Base-by-base conservation (phyloP, 1,284 basidiomycete species). In the Vanrija sp. region DNA sequence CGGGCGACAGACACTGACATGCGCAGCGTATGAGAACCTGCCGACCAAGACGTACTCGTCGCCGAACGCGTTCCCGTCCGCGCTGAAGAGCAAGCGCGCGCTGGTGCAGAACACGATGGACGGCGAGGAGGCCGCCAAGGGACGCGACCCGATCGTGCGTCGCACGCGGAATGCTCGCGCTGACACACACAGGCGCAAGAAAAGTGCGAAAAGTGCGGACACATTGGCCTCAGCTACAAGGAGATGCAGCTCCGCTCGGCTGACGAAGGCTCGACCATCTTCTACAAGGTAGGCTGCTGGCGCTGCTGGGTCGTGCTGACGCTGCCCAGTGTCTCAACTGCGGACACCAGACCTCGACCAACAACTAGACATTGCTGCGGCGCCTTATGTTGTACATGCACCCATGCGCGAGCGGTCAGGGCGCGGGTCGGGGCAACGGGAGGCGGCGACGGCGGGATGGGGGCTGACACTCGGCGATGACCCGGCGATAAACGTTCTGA, bases 31-130 rank as follows among this genome's bases (percentile, higher is more conserved):
- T 73, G 93, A 98, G 70, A 89, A 93, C 71, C 87, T 89, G 34
- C 85, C 89, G 62, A 92, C 96, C 56, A 86, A 87, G 47, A 98
- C 95, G 0, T 86, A 85, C 40, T 96, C 93, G 2, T 89, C 93
- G 61, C 88, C 91, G 0, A 88, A 92, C 59, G 95, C 95, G 8
- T 98, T 98, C 76, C 95, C 95, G 0, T 94, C 91, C 23, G 83
- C 86, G 0, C 77, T 98, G 57, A 81, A 87, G 63, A 89, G 92
- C 65, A 92, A 92, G 71, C 83, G 93, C 49, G 94, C 93, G 71
- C 68, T 82, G 38, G 95, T 92, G 1, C 89, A 91, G 76, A 93
- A 90, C 23, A 88, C 89, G 68, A 78, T 83, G 29, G 86, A 91
- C 62, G 87, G 87, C 46, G 83, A 83, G 38, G 86, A 85, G 21